Conservation (phyloP, 805 yeast genomes). For the Kuraishia cidri region DNA sequence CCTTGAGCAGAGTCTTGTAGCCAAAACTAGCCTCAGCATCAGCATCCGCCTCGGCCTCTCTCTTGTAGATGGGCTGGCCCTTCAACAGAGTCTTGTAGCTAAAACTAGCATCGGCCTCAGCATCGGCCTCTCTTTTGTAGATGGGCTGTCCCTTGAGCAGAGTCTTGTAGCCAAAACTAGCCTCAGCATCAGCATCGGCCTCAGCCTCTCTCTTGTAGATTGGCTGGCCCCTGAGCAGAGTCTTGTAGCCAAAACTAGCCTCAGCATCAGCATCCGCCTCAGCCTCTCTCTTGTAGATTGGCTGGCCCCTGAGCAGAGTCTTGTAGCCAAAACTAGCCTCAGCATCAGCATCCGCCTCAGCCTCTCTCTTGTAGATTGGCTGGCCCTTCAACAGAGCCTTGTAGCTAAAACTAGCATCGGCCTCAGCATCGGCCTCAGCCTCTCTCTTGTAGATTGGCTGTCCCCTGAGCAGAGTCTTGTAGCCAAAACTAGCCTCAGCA, state of each 20-base stretch:
- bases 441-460: slow-evolving; percentile 10
- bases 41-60: slow-evolving; percentile 7
- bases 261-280: slow-evolving; percentile 6
- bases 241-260: slow-evolving; percentile 7
- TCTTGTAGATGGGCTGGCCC: slow-evolving; percentile 9
- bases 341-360: slow-evolving; percentile 18
- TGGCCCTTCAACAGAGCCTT: slow-evolving; percentile 6
- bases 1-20: neutral
- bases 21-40: slow-evolving; percentile 6
- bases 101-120: slow-evolving; percentile 5
- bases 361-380: slow-evolving; percentile 18
- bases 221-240: slow-evolving; percentile 4
- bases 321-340: slow-evolving; percentile 9
- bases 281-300: slow-evolving; percentile 7
- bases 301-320: slow-evolving; percentile 9
- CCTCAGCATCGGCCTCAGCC: slow-evolving; percentile 3
- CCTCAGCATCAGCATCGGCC: slow-evolving; percentile 6
- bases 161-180: slow-evolving; percentile 5
- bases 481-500: slow-evolving; percentile 11
- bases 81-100: neutral
- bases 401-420: slow-evolving; percentile 5
- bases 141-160: slow-evolving; percentile 4
- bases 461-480: slow-evolving; percentile 8
- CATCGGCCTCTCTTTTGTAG: slow-evolving; percentile 10
- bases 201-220: slow-evolving; percentile 10